Percentiles rank a stretch among this genome's conserved stretches.
Conservation (phyloP, 441 rosid genomes). For the Populus hybrid region DNA sequence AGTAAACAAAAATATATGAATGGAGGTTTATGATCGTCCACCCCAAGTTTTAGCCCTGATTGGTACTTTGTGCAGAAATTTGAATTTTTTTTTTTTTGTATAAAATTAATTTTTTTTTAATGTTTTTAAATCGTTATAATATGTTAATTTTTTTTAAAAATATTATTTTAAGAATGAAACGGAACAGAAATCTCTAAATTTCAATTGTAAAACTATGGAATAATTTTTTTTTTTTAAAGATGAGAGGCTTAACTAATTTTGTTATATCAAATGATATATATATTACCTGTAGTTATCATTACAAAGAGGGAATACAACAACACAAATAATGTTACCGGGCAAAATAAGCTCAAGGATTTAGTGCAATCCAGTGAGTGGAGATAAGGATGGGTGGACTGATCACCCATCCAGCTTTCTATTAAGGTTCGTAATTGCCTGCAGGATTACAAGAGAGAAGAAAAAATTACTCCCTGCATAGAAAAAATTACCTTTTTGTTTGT, state of each 20-base stretch:
- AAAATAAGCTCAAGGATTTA: background rate
- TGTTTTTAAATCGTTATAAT: too few relatives aligned
- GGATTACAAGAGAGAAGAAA: background rate
- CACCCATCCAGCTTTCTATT: background rate
- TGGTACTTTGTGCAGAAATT: too few relatives aligned
- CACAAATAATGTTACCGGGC: background rate
- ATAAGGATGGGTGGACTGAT: background rate
- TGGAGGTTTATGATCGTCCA: background rate
- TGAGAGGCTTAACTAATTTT: too few relatives aligned
- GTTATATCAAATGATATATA: too few relatives aligned
- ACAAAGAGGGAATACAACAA: background rate
- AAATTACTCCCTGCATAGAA: background rate
- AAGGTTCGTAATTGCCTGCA: background rate
- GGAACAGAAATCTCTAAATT: too few relatives aligned
- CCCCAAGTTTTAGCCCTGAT: too few relatives aligned
- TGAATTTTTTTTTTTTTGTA: too few relatives aligned
- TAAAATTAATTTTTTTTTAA: too few relatives aligned
- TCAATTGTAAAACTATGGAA: too few relatives aligned
- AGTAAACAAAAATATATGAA: background rate
- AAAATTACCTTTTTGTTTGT: background rate
- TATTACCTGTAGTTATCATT: background rate
- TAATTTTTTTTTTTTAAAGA: too few relatives aligned
- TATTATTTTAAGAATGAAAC: too few relatives aligned
- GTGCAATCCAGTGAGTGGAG: conserved; percentile 12
- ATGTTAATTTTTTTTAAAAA: too few relatives aligned